Evolutionary conservation across 768 basidiomycete species (phyloP).

Genomic region (Trametes gibbosa): DNA sequence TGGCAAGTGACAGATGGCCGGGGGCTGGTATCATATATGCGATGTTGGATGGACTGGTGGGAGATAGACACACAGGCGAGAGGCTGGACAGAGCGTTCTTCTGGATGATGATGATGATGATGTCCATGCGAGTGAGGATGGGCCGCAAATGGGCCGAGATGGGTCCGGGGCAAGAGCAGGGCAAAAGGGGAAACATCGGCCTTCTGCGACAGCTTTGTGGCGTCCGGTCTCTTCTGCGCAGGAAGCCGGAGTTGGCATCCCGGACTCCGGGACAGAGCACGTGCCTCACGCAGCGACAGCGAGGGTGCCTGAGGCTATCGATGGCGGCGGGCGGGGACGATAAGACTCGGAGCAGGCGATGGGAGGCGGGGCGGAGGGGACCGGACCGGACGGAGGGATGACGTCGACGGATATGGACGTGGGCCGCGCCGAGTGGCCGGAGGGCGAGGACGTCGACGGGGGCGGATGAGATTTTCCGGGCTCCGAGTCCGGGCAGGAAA

Average conservation of each 20-base stretch:
- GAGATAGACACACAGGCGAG: not conserved
- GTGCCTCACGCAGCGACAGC: not conserved
- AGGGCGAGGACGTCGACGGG: slow-evolving; percentile 3
- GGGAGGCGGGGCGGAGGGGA: not conserved
- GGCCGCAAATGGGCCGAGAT: slow-evolving; percentile 20
- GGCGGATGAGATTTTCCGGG: slow-evolving; percentile 12
- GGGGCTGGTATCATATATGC: not conserved
- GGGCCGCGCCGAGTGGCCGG: slow-evolving; percentile 4
- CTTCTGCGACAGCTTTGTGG: slow-evolving; percentile 15
- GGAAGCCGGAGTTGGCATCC: not conserved
- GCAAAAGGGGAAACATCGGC: slow-evolving; percentile 17
- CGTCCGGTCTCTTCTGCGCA: slow-evolving; percentile 3
- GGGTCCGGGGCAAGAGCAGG: slow-evolving; percentile 2
- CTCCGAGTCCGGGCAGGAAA: too few species aligned
- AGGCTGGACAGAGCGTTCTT: not conserved
- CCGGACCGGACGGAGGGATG: slow-evolving; percentile 9
- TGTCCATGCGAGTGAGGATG: not conserved
- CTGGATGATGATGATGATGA: not conserved
- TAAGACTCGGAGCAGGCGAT: too few species aligned
- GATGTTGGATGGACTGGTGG: not conserved
- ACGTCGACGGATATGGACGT: slow-evolving; percentile 6
- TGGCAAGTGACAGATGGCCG: not conserved
- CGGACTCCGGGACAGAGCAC: not conserved
- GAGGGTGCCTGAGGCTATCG: slow-evolving; percentile 7
- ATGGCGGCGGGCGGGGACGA: not conserved